Conservation (phyloP, 192 early-diverging fungal species). For the Glomus cerebriforme region DNA sequence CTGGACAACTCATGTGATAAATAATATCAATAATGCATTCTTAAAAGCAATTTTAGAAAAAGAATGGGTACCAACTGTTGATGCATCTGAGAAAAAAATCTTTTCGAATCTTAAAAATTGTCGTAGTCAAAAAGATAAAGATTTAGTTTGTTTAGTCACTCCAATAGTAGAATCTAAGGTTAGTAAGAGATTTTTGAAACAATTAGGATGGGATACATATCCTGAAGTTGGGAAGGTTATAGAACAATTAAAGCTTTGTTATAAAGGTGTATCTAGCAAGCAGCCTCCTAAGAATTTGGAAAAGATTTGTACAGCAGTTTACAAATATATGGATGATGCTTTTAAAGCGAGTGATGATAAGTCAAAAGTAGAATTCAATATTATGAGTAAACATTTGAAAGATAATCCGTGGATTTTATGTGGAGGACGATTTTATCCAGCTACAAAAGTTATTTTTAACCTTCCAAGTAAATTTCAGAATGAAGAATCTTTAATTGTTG, state of each 20-base stretch:
- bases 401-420: slow-evolving; percentile 3
- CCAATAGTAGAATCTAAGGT: neutral
- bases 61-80: neutral
- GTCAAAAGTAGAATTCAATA: neutral
- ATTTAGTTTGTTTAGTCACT: neutral
- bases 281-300: neutral
- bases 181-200: neutral
- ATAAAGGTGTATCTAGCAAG: neutral
- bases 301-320: neutral
- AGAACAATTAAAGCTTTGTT: neutral
- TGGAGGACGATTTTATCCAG: neutral
- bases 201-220: neutral
- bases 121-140: neutral
- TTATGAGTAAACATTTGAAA: neutral
- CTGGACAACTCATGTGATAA: too few species aligned
- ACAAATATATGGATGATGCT: slow-evolving; percentile 1
- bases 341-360: neutral
- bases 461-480: neutral
- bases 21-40: neutral
- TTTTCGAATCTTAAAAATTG: neutral
- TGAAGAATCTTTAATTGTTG: neutral
- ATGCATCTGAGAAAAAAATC: neutral
- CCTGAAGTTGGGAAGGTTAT: neutral
- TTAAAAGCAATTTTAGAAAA: neutral
- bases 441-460: neutral